Conservation (phyloP, 768 basidiomycete genomes). For the Boletus bicolor region DNA sequence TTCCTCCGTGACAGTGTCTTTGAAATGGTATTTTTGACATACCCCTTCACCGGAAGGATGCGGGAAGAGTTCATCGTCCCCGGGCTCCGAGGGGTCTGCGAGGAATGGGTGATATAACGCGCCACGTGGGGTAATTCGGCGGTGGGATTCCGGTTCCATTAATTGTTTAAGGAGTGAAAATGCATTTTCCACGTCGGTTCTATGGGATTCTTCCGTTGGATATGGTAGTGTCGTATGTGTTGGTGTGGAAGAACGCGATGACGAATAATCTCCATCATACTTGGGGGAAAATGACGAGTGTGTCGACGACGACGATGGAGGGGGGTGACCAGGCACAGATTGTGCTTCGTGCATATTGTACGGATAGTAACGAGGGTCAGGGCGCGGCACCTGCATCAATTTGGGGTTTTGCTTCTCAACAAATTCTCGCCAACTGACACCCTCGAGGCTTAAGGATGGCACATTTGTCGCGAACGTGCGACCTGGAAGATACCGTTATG, state of each 20-base stretch:
- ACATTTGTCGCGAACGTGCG: slow-evolving; percentile 90
- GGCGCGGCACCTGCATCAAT: slow-evolving; percentile 48
- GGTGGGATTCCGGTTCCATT: slow-evolving; percentile 74
- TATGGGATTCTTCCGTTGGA: slow-evolving; percentile 40
- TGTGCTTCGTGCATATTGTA: slow-evolving; percentile 35
- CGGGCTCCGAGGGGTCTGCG: slow-evolving; percentile 39
- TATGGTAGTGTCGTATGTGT: slow-evolving; percentile 16
- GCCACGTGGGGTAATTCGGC: slow-evolving; percentile 69
- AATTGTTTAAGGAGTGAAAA: slow-evolving; percentile 73
- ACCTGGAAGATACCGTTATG: slow-evolving; percentile 44
- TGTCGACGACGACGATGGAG: slow-evolving; percentile 37
- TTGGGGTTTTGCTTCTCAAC: slow-evolving; percentile 77
- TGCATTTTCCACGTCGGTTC: slow-evolving; percentile 57
- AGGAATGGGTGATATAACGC: slow-evolving; percentile 84
- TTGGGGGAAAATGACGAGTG: slow-evolving; percentile 22
- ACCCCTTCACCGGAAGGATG: slow-evolving; percentile 66
- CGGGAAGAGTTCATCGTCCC: slow-evolving; percentile 68
- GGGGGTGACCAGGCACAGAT: slow-evolving; percentile 19
- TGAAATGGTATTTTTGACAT: slow-evolving; percentile 59
- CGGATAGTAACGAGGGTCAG: slow-evolving; percentile 55
- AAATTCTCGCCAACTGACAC: slow-evolving; percentile 69
- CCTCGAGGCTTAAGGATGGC: slow-evolving; percentile 66
- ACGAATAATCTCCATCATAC: slow-evolving; percentile 13
- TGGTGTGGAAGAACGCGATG: slow-evolving; percentile 24
- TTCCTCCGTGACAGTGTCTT: slow-evolving; percentile 58